Base-by-base conservation (phyloP, 164 flowering plant species). In the Vitis cinerea region DNA sequence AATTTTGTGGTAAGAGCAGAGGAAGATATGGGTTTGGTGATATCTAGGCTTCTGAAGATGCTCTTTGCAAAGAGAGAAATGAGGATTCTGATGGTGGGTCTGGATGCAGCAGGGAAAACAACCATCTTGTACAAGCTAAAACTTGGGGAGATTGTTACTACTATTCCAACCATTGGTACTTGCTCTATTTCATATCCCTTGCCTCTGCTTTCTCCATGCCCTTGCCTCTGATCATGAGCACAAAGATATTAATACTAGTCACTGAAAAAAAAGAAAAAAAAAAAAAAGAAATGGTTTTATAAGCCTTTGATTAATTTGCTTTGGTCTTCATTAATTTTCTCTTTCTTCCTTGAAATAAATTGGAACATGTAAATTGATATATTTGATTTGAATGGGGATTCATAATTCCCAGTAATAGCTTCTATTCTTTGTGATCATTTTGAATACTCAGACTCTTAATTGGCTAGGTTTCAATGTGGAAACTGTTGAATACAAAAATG, bases 51-150 rank as follows among this genome's bases (percentile, higher is more conserved):
- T 3, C 50, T 81, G 67, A 80, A 50, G 56, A 56, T 70, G 76
- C 52, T 81, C 1, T 79, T 84, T 63, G 79, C 82, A 0, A 84
- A 71, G 83, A 76, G 70, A 31, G 84, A 80, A 65, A 81, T 83
- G 86, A 81, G 83, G 59, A 79, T 83, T 65, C 71, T 81, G 65
- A 81, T 83, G 86, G 86, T 83, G 57, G 85, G 85, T 71, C 75
- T 82, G 56, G 80, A 75, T 75, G 81, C 75, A 63, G 72, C 81
- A 23, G 83, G 85, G 16, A 82, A 82, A 71, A 83, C 80, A 2
- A 83, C 83, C 69, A 80, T 83, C 37, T 82, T 83, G 9, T 78
- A 80, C 77, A 83, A 78, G 78, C 71, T 80, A 9, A 81, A 83
- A 54, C 81, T 81, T 61, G 86, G 84, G 48, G 83, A 83, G 70